A percentile compares a stretch with the other conserved stretches of the same genome.
Evolutionary conservation across 805 yeast species (phyloP).

Genomic region (Ogataea wickerhamii): DNA sequence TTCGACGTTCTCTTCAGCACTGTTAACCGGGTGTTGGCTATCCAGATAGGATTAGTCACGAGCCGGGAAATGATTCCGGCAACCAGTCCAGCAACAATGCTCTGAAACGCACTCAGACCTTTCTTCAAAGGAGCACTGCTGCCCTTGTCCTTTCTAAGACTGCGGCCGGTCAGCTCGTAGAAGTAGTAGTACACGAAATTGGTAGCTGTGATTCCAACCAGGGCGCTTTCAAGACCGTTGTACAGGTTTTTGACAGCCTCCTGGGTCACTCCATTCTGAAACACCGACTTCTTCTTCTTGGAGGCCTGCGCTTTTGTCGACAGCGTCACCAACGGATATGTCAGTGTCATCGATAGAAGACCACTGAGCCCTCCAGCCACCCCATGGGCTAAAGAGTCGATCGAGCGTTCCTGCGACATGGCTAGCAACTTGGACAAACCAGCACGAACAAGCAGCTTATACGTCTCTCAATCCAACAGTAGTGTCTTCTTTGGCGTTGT

Average conservation of each 20-base stretch:
- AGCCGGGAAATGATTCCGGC: constrained; percentile 86
- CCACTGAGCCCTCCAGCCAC: constrained; percentile 94
- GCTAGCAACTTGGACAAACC: too few species aligned
- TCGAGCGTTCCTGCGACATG: constrained; percentile 29
- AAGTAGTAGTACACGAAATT: constrained; percentile 89
- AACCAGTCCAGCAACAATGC: constrained; percentile 73
- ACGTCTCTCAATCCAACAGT: too few species aligned
- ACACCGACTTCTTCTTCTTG: constrained; percentile 19
- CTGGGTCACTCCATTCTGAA: constrained; percentile 21
- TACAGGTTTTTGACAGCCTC: constrained; percentile 71
- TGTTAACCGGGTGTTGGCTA: constrained; percentile 86
- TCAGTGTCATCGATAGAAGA: constrained; percentile 77
- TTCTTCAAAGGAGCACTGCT: constrained; percentile 9
- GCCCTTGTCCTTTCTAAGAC: constrained; percentile 17
- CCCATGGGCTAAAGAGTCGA: constrained; percentile 75
- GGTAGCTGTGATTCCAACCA: constrained; percentile 80
- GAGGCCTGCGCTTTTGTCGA: constrained; percentile 88
- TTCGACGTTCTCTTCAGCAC: constrained; percentile 38
- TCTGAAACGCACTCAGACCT: constrained; percentile 59
- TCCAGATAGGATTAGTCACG: constrained; percentile 90
- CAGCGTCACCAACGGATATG: constrained; percentile 84
- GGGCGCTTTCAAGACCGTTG: constrained; percentile 83
- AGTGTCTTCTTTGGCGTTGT: too few species aligned
- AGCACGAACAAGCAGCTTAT: too few species aligned
- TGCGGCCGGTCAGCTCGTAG: constrained; percentile 60